Conservation (phyloP, 805 yeast genomes). For the Saturnispora besseyi region DNA sequence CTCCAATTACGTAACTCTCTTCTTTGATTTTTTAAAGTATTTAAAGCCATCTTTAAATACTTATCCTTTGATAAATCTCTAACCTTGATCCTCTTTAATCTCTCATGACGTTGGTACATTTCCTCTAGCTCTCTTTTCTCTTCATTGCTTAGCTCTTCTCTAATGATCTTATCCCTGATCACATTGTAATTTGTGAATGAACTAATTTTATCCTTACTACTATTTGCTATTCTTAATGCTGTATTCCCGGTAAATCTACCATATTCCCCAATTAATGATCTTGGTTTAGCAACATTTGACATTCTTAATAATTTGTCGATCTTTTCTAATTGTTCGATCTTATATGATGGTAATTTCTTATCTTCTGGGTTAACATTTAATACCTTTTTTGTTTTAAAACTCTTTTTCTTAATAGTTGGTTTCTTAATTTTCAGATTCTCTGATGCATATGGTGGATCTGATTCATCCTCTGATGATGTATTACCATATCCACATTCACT, state of each 20-base stretch:
- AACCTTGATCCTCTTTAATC: constrained; percentile 3
- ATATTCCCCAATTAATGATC: constrained; percentile 8
- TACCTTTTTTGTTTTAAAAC: not conserved
- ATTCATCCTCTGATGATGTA: constrained; percentile 1
- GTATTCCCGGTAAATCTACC: not conserved
- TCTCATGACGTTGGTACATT: constrained; percentile 4
- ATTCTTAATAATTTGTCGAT: constrained; percentile 11
- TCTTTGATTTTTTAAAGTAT: constrained; percentile 3
- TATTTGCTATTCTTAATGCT: not conserved
- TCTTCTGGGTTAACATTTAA: not conserved
- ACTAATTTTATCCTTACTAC: constrained; percentile 11
- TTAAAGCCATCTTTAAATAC: constrained; percentile 6
- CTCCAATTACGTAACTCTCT: constrained; percentile 5
- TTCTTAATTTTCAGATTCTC: not conserved
- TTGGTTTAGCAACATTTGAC: constrained; percentile 16
- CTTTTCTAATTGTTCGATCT: constrained; percentile 12
- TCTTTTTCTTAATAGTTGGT: not conserved
- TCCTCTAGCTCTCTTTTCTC: not conserved
- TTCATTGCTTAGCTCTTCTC: not conserved
- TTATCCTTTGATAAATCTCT: constrained; percentile 9
- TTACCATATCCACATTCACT: not conserved
- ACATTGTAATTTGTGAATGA: constrained; percentile 15
- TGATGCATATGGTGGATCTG: not conserved
- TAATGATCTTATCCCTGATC: constrained; percentile 7
- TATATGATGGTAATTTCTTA: constrained; percentile 13